Conservation (phyloP, 495 filamentous ascomycete genomes). For the Penicillium goetzii region DNA sequence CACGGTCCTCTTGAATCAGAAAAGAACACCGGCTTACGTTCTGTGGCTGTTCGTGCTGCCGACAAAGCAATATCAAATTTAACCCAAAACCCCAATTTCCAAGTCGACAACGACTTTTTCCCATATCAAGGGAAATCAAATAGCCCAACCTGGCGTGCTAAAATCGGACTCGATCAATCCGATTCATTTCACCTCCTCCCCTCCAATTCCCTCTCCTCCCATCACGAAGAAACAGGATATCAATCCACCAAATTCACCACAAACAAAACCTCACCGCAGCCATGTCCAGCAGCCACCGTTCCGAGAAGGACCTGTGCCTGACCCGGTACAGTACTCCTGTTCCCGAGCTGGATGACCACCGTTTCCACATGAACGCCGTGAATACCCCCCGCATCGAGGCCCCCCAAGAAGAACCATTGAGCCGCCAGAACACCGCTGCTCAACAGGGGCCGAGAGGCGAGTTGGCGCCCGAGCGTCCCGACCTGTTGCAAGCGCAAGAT, state of each 20-base stretch:
- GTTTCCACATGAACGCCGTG: slow-evolving; percentile 71
- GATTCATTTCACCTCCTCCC: background rate
- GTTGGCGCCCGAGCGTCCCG: slow-evolving; percentile 40
- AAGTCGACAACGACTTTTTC: background rate
- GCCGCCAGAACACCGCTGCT: slow-evolving; percentile 43
- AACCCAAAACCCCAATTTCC: slow-evolving; percentile 6
- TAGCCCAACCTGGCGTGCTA: slow-evolving; percentile 28
- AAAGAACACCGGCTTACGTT: slow-evolving; percentile 34
- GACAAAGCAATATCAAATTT: slow-evolving; percentile 13
- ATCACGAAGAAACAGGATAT: background rate
- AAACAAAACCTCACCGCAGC: slow-evolving; percentile 13
- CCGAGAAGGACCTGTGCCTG: slow-evolving; percentile 58
- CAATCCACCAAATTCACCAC: background rate
- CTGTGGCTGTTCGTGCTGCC: slow-evolving; percentile 35
- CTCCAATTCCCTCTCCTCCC: background rate
- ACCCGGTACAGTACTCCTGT: slow-evolving; percentile 77
- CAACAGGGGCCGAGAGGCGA: slow-evolving; percentile 34
- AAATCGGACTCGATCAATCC: slow-evolving; percentile 14
- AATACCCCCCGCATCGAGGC: slow-evolving; percentile 66
- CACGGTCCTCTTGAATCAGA: slow-evolving; percentile 30
- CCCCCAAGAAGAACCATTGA: slow-evolving; percentile 30
- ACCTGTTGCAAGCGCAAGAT: slow-evolving; percentile 56
- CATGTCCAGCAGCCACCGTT: slow-evolving; percentile 68
- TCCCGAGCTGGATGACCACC: slow-evolving; percentile 91
- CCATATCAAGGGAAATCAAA: slow-evolving; percentile 7